phyloP scores from a whole-genome alignment of 2,329 filamentous ascomycete genomes.

The Coleophoma crateriformis region DNA sequence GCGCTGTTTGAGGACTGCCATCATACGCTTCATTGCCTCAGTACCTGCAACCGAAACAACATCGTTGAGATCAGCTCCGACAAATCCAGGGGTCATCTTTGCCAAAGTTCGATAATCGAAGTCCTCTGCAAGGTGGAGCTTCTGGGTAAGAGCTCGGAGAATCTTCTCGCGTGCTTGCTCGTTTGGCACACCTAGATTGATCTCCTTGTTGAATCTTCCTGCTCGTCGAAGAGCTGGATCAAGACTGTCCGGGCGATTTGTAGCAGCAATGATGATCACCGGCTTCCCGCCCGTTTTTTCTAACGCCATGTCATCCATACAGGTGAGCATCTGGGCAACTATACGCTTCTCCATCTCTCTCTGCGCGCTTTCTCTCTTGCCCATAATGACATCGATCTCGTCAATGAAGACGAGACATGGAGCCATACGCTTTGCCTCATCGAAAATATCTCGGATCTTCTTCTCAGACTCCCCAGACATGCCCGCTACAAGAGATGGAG shows the following conservation, averaged over 20 bases:
- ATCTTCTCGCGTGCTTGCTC: slow-evolving; percentile 74
- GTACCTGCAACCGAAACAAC: slow-evolving; percentile 38
- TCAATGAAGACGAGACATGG: slow-evolving; percentile 91
- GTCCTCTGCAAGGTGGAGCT: slow-evolving; percentile 58
- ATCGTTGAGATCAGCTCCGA: slow-evolving; percentile 79
- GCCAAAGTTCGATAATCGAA: slow-evolving; percentile 72
- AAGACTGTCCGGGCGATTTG: slow-evolving; percentile 80
- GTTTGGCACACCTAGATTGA: slow-evolving; percentile 84
- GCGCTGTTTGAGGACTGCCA: slow-evolving; percentile 23
- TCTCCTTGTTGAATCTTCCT: slow-evolving; percentile 75
- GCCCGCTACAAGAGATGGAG: slow-evolving; percentile 74
- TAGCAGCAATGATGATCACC: slow-evolving; percentile 87
- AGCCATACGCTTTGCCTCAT: slow-evolving; percentile 79
- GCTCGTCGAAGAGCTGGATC: slow-evolving; percentile 71
- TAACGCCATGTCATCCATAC: slow-evolving; percentile 76
- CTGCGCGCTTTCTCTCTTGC: slow-evolving; percentile 76
- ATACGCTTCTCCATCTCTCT: slow-evolving; percentile 88
- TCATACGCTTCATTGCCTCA: slow-evolving; percentile 30
- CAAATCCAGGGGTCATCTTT: slow-evolving; percentile 84
- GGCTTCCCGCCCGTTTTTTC: slow-evolving; percentile 70
- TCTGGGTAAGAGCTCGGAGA: slow-evolving; percentile 64
- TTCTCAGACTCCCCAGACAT: slow-evolving; percentile 90
- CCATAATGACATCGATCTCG: slow-evolving; percentile 85
- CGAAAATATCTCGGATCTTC: slow-evolving; percentile 77
- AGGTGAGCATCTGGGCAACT: slow-evolving; percentile 74